Evolutionary conservation across 768 basidiomycete genomes (phyloP).

Genomic region (Cystobasidium ongulense): DNA sequence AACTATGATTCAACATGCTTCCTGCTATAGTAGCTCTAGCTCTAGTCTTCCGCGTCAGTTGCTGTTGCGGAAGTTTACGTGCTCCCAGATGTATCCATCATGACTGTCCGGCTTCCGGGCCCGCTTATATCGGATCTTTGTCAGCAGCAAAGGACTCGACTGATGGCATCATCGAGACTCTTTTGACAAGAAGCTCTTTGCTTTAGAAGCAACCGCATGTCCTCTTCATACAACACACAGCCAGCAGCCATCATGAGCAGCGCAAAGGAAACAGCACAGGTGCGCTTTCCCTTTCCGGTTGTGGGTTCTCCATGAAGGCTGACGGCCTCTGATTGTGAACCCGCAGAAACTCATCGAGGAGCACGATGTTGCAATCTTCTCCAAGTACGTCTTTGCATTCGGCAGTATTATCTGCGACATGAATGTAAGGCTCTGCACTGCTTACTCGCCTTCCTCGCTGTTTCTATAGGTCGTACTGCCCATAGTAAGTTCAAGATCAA

Average conservation of each 20-base stretch:
- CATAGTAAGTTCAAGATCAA: constrained; percentile 19
- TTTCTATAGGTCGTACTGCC: constrained; percentile 25
- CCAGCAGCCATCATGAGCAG: constrained; percentile 12
- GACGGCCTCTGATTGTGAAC: background rate
- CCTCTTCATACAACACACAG: constrained; percentile 22
- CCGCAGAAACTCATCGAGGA: constrained; percentile 25
- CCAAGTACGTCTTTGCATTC: background rate
- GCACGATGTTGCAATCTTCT: constrained; percentile 31
- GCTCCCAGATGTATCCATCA: too few species aligned
- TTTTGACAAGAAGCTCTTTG: background rate
- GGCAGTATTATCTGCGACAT: background rate
- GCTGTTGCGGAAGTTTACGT: too few species aligned
- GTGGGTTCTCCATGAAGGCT: too few species aligned
- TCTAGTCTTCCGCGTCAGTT: too few species aligned
- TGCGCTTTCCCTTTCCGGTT: too few species aligned
- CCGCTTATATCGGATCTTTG: background rate
- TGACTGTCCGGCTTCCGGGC: too few species aligned
- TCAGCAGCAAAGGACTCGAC: background rate
- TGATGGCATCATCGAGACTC: background rate
- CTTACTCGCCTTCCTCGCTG: background rate
- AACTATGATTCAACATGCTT: too few species aligned
- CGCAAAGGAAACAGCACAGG: constrained; percentile 14
- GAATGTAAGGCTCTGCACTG: background rate
- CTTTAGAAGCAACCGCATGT: background rate
- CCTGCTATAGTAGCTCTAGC: too few species aligned